phyloP scores from a whole-genome alignment of 140 eudicot genomes.

The Ambrosia hybrid region DNA sequence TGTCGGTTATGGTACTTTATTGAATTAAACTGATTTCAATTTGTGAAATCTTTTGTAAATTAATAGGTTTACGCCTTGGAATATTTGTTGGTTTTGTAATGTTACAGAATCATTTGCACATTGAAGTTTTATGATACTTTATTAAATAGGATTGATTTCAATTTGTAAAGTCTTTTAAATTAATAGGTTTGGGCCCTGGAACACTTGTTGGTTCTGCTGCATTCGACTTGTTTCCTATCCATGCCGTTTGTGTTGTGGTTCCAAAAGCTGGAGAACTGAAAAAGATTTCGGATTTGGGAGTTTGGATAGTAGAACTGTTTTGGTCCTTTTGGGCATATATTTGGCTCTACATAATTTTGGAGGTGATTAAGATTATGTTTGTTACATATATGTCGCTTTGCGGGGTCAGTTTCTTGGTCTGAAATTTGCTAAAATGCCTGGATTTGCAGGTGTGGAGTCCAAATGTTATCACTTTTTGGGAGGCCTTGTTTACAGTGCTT shows the following conservation, averaged over 20 bases:
- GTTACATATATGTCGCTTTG: not conserved
- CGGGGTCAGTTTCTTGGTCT: not conserved
- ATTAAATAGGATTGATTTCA: not conserved
- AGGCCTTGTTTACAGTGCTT: constrained; percentile 77
- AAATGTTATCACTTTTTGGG: constrained; percentile 73
- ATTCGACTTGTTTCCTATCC: constrained; percentile 90
- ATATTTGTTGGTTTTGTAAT: too few species aligned
- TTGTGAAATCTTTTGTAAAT: too few species aligned
- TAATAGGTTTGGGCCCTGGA: constrained; percentile 93
- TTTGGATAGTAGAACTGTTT: constrained; percentile 88
- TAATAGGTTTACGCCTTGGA: too few species aligned
- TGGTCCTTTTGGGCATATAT: constrained; percentile 99
- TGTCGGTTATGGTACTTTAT: too few species aligned
- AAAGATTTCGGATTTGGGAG: constrained; percentile 94
- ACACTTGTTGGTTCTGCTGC: constrained; percentile 99
- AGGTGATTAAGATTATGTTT: constrained; percentile 42
- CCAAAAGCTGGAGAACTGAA: constrained; percentile 95
- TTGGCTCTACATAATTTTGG: constrained; percentile 76
- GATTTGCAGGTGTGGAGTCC: constrained; percentile 79
- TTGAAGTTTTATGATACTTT: not conserved
- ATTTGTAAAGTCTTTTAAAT: constrained; percentile 10
- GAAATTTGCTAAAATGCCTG: not conserved
- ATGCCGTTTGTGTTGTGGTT: constrained; percentile 95
- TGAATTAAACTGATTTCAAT: too few species aligned
- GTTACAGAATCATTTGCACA: not conserved